Evolutionary conservation across 2,329 filamentous ascomycete genomes (phyloP).

Genomic region (Zopfia rhizophila): DNA sequence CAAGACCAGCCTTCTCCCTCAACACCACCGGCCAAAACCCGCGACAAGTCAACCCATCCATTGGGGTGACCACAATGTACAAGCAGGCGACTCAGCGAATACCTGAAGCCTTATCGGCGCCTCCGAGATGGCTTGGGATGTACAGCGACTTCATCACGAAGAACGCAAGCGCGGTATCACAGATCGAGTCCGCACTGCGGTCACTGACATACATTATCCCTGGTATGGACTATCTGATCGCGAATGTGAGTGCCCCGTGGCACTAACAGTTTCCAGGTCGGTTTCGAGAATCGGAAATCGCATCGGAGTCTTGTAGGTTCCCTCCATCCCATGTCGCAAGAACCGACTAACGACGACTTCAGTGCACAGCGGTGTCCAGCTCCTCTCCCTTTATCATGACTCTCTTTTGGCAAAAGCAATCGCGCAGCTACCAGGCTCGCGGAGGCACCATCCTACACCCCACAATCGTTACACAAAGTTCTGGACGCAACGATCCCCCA

Average conservation of each 20-base stretch:
- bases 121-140: slow-evolving; percentile 73
- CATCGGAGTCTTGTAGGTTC: slow-evolving; percentile 80
- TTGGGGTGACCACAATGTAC: slow-evolving; percentile 44
- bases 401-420: slow-evolving; percentile 77
- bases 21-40: slow-evolving; percentile 23
- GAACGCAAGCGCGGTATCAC: slow-evolving; percentile 91
- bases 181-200: slow-evolving; percentile 92
- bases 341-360: slow-evolving; percentile 29
- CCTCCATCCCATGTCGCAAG: slow-evolving; percentile 12
- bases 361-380: slow-evolving; percentile 87
- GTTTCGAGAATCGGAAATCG: slow-evolving; percentile 91
- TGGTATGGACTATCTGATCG: slow-evolving; percentile 59
- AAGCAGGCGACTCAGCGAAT: slow-evolving; percentile 52
- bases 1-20: slow-evolving; percentile 36
- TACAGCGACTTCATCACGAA: slow-evolving; percentile 94
- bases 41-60: slow-evolving; percentile 25
- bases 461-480: slow-evolving; percentile 73
- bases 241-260: neutral
- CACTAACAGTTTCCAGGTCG: slow-evolving; percentile 67
- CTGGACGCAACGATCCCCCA: slow-evolving; percentile 68
- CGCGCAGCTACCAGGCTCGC: slow-evolving; percentile 65
- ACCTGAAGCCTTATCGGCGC: slow-evolving; percentile 64
- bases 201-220: slow-evolving; percentile 97
- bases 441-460: slow-evolving; percentile 63
- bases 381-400: slow-evolving; percentile 94